Percentiles rank a stretch among this genome's conserved stretches.
Evolutionary conservation across 73 alveolate species (phyloP).

Genomic region (Tetrahymena malaccensis): DNA sequence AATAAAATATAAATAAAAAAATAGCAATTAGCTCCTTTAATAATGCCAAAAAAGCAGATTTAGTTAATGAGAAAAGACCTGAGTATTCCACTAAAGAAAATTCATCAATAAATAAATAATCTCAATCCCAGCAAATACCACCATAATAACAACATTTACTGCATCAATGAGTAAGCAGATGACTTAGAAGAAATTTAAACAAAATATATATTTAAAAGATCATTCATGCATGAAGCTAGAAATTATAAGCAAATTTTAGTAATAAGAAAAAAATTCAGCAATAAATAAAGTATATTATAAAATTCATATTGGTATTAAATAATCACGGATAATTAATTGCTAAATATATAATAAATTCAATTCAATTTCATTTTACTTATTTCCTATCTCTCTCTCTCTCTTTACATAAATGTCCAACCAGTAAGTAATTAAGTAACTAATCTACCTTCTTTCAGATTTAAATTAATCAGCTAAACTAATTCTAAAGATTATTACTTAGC

Average conservation of each 20-base stretch:
- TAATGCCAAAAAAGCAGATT: conserved; percentile 50
- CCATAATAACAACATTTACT: background rate
- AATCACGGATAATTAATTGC: background rate
- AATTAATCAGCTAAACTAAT: no score
- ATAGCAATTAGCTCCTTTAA: conserved; percentile 9
- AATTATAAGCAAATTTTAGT: background rate
- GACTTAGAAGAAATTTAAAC: background rate
- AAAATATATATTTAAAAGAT: no score
- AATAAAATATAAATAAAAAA: background rate
- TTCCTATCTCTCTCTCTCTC: background rate
- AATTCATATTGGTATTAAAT: background rate
- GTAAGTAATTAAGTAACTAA: no score
- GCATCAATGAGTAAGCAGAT: background rate
- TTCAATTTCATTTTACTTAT: background rate
- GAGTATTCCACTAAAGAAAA: conserved; percentile 1
- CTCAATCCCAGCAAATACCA: background rate
- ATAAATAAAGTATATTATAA: background rate
- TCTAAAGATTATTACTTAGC: no score
- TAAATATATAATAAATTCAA: no score
- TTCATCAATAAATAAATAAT: background rate
- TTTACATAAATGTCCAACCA: no score
- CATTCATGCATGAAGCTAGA: background rate
- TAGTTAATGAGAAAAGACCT: conserved; percentile 64
- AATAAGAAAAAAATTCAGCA: background rate
- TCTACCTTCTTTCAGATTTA: no score